Conservation (phyloP, 805 yeast genomes). For the Metschnikowia drakensbergensis region DNA sequence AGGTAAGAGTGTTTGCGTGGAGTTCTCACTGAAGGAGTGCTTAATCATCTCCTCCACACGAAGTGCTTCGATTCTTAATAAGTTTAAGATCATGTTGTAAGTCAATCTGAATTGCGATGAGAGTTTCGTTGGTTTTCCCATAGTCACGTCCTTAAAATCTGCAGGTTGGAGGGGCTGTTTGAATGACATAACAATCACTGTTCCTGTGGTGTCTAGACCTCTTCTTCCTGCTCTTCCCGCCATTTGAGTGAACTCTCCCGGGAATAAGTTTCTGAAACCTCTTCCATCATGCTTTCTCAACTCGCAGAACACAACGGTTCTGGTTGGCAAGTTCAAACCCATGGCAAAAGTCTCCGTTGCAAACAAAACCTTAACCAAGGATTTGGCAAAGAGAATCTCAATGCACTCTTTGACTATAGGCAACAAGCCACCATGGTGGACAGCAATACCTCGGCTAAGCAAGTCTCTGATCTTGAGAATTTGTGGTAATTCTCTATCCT, state of each 20-base stretch:
- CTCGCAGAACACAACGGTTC: slow-evolving; percentile 89
- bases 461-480: slow-evolving; percentile 77
- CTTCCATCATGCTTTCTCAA: slow-evolving; percentile 88
- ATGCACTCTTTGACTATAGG: slow-evolving; percentile 93
- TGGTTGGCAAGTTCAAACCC: slow-evolving; percentile 95
- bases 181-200: slow-evolving; percentile 88
- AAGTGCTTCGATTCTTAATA: slow-evolving; percentile 88
- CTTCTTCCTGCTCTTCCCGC: slow-evolving; percentile 98
- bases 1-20: slow-evolving; percentile 79
- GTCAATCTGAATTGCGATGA: slow-evolving; percentile 92
- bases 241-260: slow-evolving; percentile 99
- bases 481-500: slow-evolving; percentile 92
- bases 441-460: slow-evolving; percentile 88
- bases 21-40: slow-evolving; percentile 89
- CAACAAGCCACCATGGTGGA: slow-evolving; percentile 89
- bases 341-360: slow-evolving; percentile 99
- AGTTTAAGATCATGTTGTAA: slow-evolving; percentile 89
- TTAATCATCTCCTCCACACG: slow-evolving; percentile 98
- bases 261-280: slow-evolving; percentile 71
- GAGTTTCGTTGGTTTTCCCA: slow-evolving; percentile 88
- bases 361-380: slow-evolving; percentile 83
- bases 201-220: slow-evolving; percentile 90
- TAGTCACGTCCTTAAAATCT: slow-evolving; percentile 71
- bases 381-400: slow-evolving; percentile 84
- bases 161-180: slow-evolving; percentile 55